A percentile compares a stretch with the other conserved stretches of the same genome.
Evolutionary conservation across 805 yeast genomes (phyloP).

Genomic region (Lipomyces yamadae): DNA sequence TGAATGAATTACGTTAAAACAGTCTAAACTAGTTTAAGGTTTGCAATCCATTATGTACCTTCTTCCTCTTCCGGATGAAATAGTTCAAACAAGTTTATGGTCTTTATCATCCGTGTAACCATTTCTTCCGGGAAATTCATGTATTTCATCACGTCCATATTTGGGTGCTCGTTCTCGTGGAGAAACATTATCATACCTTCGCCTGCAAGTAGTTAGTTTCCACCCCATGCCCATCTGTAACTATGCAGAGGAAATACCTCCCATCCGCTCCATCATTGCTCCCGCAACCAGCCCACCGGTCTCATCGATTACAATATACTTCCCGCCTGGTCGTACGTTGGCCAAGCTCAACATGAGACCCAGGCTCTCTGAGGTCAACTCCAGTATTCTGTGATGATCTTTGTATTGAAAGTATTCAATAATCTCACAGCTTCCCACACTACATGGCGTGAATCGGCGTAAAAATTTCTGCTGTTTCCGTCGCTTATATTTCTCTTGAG

Average conservation of each 20-base stretch:
- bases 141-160: conserved; percentile 69
- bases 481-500: conserved; percentile 89
- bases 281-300: conserved; percentile 90
- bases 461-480: conserved; percentile 92
- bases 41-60: conserved; percentile 50
- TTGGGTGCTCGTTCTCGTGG: conserved; percentile 95
- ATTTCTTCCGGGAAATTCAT: conserved; percentile 61
- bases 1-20: background rate
- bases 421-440: conserved; percentile 70
- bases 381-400: conserved; percentile 72
- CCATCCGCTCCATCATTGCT: conserved; percentile 89
- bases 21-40: background rate
- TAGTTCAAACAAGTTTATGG: conserved; percentile 78
- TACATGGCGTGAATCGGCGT: conserved; percentile 81
- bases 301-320: conserved; percentile 85
- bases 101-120: conserved; percentile 61
- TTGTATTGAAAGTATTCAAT: conserved; percentile 77
- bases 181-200: conserved; percentile 70
- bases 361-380: conserved; percentile 81
- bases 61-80: conserved; percentile 72
- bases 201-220: conserved; percentile 36
- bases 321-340: conserved; percentile 87
- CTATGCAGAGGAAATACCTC: conserved; percentile 41
- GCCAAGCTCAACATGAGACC: conserved; percentile 79
- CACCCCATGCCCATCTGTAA: no score